Conservation (phyloP, 805 yeast genomes). For the Teunomyces gatunensis region DNA sequence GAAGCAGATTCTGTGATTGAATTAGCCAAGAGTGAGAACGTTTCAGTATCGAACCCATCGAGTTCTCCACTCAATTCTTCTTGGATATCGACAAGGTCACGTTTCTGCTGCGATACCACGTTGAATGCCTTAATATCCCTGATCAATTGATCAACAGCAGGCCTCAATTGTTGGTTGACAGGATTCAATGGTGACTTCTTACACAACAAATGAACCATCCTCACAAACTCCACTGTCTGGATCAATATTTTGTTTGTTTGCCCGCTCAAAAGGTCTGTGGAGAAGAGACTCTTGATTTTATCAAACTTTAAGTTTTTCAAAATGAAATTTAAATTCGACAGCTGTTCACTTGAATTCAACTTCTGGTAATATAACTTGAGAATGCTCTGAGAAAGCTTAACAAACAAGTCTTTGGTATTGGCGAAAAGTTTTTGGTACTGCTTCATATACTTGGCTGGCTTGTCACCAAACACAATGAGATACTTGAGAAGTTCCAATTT, state of each 20-base stretch:
- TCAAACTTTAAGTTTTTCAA: constrained; percentile 29
- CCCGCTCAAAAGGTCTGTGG: constrained; percentile 9
- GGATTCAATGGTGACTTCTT: constrained; percentile 14
- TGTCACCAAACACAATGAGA: constrained; percentile 34
- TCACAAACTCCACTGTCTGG: constrained; percentile 10
- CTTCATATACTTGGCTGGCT: constrained; percentile 22
- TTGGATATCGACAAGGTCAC: constrained; percentile 1
- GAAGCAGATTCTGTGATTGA: constrained; percentile 4
- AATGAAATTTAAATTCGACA: constrained; percentile 26
- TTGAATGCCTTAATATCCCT: constrained; percentile 10
- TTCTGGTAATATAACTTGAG: constrained; percentile 23
- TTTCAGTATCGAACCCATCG: background rate
- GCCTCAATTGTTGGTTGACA: constrained; percentile 10
- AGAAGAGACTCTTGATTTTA: constrained; percentile 21
- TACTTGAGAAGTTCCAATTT: constrained; percentile 38
- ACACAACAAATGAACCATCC: constrained; percentile 5
- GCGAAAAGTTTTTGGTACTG: constrained; percentile 21
- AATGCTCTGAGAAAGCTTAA: constrained; percentile 25
- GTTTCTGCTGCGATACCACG: constrained; percentile 2
- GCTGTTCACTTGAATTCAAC: constrained; percentile 17
- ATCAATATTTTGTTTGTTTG: constrained; percentile 17
- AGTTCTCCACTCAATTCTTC: constrained; percentile 4
- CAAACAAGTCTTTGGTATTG: constrained; percentile 23
- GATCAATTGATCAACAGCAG: constrained; percentile 9
- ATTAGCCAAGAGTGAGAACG: constrained; percentile 3